phyloP scores from a whole-genome alignment of 352 stramenopile species.

The Pythium plurisporium region DNA sequence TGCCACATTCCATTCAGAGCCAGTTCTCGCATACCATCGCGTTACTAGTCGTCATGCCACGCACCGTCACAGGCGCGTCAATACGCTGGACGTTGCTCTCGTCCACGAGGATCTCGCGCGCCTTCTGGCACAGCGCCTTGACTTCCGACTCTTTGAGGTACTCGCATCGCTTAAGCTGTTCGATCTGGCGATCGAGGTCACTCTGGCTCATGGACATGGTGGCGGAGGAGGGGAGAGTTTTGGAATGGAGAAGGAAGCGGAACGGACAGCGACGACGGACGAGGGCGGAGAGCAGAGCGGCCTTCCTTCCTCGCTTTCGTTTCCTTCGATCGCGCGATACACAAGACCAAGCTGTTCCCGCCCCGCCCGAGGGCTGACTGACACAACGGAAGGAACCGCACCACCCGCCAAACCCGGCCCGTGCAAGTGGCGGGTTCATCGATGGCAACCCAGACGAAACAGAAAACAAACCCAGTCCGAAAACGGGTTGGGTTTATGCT shows the following conservation, averaged over 20 bases:
- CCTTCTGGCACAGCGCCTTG: constrained; percentile 92
- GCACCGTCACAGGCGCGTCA: constrained; percentile 93
- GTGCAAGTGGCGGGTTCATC: neutral
- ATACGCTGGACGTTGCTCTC: constrained; percentile 98
- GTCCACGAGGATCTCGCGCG: constrained; percentile 94
- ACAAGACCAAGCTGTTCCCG: neutral
- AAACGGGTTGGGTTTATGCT: neutral
- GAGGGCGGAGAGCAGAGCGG: neutral
- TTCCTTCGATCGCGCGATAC: constrained; percentile 10
- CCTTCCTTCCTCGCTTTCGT: constrained; percentile 13
- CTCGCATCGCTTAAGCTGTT: constrained; percentile 92
- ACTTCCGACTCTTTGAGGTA: constrained; percentile 95
- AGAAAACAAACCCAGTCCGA: neutral
- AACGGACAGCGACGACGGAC: neutral
- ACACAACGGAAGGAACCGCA: constrained; percentile 14
- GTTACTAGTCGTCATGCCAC: too few species aligned
- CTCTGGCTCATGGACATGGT: constrained; percentile 78
- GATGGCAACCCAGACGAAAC: neutral
- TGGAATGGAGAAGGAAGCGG: neutral
- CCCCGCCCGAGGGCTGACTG: constrained; percentile 7
- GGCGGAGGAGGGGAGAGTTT: neutral
- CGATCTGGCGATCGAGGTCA: constrained; percentile 84
- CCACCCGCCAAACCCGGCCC: constrained; percentile 13
- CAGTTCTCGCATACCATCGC: too few species aligned
- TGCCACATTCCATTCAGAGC: too few species aligned